Conservation (phyloP, 805 yeast species). For the Kazachstania kunashirensis region DNA sequence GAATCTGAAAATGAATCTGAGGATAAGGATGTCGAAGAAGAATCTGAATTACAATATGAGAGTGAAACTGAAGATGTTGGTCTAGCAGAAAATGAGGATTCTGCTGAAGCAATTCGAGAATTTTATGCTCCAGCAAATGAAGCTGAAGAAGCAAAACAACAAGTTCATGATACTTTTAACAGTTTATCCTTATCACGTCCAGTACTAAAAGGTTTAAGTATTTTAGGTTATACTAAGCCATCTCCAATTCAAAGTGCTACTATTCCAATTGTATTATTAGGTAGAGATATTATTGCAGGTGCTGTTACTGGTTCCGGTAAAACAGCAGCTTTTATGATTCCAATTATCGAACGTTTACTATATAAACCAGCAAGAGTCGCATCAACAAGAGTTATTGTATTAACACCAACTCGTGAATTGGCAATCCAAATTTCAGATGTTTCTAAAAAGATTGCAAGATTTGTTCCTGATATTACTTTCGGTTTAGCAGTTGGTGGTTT, state of each 20-base stretch:
- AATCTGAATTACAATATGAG: constrained; percentile 20
- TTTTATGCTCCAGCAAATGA: constrained; percentile 58
- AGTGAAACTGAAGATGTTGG: constrained; percentile 18
- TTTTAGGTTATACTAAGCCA: constrained; percentile 77
- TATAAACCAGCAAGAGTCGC: constrained; percentile 82
- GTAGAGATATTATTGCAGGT: constrained; percentile 97
- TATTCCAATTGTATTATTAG: constrained; percentile 85
- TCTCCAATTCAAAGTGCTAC: constrained; percentile 91
- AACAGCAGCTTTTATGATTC: constrained; percentile 96
- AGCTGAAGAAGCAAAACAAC: constrained; percentile 42
- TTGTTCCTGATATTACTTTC: constrained; percentile 64
- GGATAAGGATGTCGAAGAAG: constrained; percentile 17
- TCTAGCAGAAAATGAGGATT: constrained; percentile 28
- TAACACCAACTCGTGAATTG: constrained; percentile 95
- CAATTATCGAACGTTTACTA: constrained; percentile 83
- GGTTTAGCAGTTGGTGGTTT: constrained; percentile 98
- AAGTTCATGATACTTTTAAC: constrained; percentile 57
- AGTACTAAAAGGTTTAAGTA: constrained; percentile 68
- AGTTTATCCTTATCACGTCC: constrained; percentile 82
- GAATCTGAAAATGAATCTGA: constrained; percentile 26
- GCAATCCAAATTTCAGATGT: constrained; percentile 95
- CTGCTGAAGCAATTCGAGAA: constrained; percentile 73
- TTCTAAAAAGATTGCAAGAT: constrained; percentile 74
- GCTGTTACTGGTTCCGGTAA: constrained; percentile 99
- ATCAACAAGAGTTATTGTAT: constrained; percentile 79